Conservation (phyloP, 2,329 filamentous ascomycete genomes). For the Cladosporium halotolerans region DNA sequence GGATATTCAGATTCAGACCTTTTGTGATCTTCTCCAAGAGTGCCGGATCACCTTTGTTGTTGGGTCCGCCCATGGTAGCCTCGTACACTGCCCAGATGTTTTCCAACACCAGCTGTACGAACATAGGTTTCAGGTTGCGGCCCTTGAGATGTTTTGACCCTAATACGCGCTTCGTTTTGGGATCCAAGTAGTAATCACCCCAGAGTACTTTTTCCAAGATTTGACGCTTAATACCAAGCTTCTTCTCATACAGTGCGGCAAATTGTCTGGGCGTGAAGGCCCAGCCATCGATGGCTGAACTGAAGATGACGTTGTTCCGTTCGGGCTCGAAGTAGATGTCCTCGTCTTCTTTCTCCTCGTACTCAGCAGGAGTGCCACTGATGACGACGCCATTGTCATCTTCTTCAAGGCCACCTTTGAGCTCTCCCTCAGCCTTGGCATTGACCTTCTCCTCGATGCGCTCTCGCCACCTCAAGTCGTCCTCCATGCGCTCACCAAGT, state of each 20-base stretch:
- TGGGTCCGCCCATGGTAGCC: conserved; percentile 75
- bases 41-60: conserved; percentile 73
- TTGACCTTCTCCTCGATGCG: conserved; percentile 79
- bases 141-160: conserved; percentile 90
- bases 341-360: conserved; percentile 89
- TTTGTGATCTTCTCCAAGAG: conserved; percentile 93
- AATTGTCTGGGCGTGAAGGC: conserved; percentile 96
- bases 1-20: conserved; percentile 75
- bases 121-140: conserved; percentile 86
- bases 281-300: conserved; percentile 97
- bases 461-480: conserved; percentile 93
- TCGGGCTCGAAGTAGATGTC: conserved; percentile 97
- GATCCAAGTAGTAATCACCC: conserved; percentile 94
- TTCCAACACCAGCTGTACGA: conserved; percentile 92
- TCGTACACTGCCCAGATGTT: conserved; percentile 95
- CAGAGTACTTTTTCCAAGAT: conserved; percentile 89
- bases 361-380: conserved; percentile 51
- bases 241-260: conserved; percentile 88
- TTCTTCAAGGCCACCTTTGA: conserved; percentile 44
- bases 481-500: conserved; percentile 96
- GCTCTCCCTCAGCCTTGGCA: conserved; percentile 49
- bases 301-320: conserved; percentile 98
- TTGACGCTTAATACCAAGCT: conserved; percentile 85
- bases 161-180: conserved; percentile 91
- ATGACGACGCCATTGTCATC: conserved; percentile 50